Evolutionary conservation across 768 basidiomycete species (phyloP), one percentile per base, ranked within the genome.

Genomic region (Naganishia vishniacii): DNA sequence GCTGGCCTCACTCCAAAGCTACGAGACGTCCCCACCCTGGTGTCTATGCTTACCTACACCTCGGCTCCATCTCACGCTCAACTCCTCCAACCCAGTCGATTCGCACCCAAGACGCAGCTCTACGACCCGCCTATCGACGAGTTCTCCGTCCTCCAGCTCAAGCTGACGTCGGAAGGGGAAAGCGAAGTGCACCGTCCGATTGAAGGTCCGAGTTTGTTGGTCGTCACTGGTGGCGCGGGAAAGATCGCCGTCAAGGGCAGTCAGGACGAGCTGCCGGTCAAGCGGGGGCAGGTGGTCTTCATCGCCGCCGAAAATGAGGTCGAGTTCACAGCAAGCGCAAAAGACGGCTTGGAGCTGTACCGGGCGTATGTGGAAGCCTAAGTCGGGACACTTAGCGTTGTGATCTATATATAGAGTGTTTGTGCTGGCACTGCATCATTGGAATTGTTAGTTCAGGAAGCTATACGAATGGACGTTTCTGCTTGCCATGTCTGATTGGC

Each of bases 1-100:
- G 95, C 95, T 7, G 95, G 95, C 15, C 85, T 99, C 42, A 99
- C 95, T 0, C 94, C 95, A 1, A 99, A 99, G 78, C 83, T 90
- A 32, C 86, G 95, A 59, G 95, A 99, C 75, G 86, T 99, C 37
- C 85, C 86, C 11, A 97, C 94, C 68, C 85, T 99, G 45, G 82
- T 95, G 64, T 81, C 84, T 4, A 87, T 88, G 67, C 83, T 98
- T 65, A 97, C 92, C 9, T 99, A 98, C 77, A 81, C 79, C 51
- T 82, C 90, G 9, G 84, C 85, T 1, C 81, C 83, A 15, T 83
- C 87, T 12, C 78, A 82, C 8, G 83, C 83, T 51, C 91, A 95
- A 72, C 77, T 85, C 65, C 85, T 97, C 62, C 68, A 78, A 20
- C 87, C 91, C 1, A 78, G 75, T 3, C 68, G 77, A 0, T 88